phyloP scores from a whole-genome alignment of 2,329 filamentous ascomycete genomes.

The Juglanconis sp. region DNA sequence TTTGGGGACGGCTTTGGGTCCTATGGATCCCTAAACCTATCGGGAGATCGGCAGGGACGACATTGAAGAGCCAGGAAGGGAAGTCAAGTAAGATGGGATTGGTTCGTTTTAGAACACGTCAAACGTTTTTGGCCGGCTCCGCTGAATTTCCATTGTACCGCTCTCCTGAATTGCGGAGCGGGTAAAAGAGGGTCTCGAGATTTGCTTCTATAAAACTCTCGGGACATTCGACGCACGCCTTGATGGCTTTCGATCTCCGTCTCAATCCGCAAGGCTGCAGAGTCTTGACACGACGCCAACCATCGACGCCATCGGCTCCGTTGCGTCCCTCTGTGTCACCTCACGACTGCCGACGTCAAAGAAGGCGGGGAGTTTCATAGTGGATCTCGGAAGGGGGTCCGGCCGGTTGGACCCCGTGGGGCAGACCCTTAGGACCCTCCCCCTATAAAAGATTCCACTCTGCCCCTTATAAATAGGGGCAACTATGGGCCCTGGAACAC shows the following conservation, averaged over 20 bases:
- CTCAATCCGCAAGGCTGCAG: neutral
- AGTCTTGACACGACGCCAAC: neutral
- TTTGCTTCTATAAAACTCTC: neutral
- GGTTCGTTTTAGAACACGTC: neutral
- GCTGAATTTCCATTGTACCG: neutral
- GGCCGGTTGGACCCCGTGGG: neutral
- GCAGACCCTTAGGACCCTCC: neutral
- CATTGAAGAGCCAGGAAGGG: neutral
- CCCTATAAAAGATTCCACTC: neutral
- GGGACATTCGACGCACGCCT: neutral
- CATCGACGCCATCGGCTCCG: neutral
- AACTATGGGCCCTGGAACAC: neutral
- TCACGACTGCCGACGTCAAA: neutral
- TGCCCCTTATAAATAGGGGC: neutral
- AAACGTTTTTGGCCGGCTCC: neutral
- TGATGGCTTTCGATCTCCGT: neutral
- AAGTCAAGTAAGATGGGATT: neutral
- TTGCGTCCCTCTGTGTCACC: neutral
- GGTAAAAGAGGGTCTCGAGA: neutral
- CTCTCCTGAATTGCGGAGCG: neutral
- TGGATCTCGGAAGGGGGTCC: neutral
- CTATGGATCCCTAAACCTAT: neutral
- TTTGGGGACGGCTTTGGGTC: neutral
- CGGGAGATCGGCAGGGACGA: neutral
- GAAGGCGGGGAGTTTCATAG: neutral